Base-by-base conservation (phyloP, 2,329 filamentous ascomycete genomes). In the Metarhizium humberi region DNA sequence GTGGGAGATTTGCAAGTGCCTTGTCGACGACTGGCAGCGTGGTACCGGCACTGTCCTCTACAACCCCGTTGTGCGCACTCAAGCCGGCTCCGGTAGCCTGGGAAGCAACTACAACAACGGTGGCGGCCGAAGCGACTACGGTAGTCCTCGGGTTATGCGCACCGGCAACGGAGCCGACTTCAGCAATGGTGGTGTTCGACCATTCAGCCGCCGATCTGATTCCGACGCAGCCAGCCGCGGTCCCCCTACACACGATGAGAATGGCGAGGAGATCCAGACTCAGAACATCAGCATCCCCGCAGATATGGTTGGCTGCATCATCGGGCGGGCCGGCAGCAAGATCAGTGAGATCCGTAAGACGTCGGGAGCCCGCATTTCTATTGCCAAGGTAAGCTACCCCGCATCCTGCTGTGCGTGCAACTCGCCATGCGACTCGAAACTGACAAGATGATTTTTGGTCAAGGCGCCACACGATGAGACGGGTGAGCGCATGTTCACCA, bases 271-370 rank as follows among this genome's bases (percentile, higher is more conserved):
- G 73, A 88, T 97, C 58, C 92, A 96, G 73, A 99, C 94, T 1
- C 94, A 99, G 70, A 99, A 99, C 76, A 99, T 99, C 75, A 96
- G 91, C 78, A 99, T 99, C 66, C 94, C 94, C 30, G 92, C 94
- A 50, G 94, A 99, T 77, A 99, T 99, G 94, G 94, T 99, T 71
- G 94, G 94, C 63, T 99, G 94, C 76, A 99, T 99, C 75, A 99
- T 99, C 70, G 94, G 94, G 62, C 88, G 92, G 61, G 90, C 81
- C 54, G 94, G 94, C 61, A 92, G 83, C 78, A 99, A 99, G 82
- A 99, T 99, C 69, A 96, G 90, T 71, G 94, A 99, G 76, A 99
- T 99, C 66, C 88, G 94, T 72, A 95, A 96, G 79, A 92, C 87
- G 59, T 99, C 94, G 54, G 92, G 92, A 58, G 94, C 94, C 59